A percentile compares a stretch with the other conserved stretches of the same genome.
Conservation (phyloP, 805 yeast species). For the Zygosaccharomyces kombuchaensis region DNA sequence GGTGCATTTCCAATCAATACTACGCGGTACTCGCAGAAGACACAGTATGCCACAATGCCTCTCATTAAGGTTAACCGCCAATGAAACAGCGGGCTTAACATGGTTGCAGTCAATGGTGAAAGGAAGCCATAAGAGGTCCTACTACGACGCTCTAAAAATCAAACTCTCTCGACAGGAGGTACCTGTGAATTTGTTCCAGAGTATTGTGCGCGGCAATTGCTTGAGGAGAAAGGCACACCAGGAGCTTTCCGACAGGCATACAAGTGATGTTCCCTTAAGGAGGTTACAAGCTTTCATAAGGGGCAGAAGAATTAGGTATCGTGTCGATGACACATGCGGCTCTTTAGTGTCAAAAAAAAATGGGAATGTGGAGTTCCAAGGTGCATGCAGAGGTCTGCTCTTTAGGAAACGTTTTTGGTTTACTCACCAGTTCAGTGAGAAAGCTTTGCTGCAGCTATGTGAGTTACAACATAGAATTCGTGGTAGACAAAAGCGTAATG, state of each 20-base stretch:
- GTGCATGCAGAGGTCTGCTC: conserved; percentile 45
- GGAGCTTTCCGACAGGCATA: conserved; percentile 2
- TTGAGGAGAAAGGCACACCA: conserved; percentile 26
- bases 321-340: background rate
- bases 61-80: conserved; percentile 1
- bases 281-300: conserved; percentile 23
- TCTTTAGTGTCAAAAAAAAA: background rate
- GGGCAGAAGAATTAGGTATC: conserved; percentile 7
- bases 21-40: conserved; percentile 46
- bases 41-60: conserved; percentile 7
- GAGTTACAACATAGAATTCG: background rate
- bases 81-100: conserved; percentile 34
- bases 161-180: conserved; percentile 29
- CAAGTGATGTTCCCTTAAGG: conserved; percentile 13
- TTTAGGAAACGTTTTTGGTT: conserved; percentile 32
- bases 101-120: conserved; percentile 54
- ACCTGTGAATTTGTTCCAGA: conserved; percentile 34
- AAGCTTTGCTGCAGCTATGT: background rate
- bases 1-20: conserved; percentile 44
- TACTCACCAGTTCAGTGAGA: background rate
- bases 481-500: background rate
- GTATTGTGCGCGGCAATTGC: conserved; percentile 37
- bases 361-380: conserved; percentile 42
- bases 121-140: conserved; percentile 38
- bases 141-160: conserved; percentile 23